phyloP scores from a whole-genome alignment of 2,329 filamentous ascomycete genomes.

The Aureobasidium sp. region DNA sequence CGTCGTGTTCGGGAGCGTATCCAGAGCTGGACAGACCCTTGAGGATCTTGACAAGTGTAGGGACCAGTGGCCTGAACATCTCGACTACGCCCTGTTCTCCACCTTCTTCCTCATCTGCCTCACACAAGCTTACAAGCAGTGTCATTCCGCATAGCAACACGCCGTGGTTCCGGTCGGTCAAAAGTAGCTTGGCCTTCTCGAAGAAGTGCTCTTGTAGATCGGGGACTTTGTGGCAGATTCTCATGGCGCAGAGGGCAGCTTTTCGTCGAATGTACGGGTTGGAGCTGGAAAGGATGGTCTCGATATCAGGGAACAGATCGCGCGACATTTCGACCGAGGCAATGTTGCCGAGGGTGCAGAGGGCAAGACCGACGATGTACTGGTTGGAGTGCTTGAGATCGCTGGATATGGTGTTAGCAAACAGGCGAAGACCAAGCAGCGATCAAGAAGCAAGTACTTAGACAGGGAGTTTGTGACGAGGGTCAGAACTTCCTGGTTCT shows the following conservation, averaged over 20 bases:
- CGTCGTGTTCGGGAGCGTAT: conserved; percentile 95
- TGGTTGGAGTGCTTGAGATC: conserved; percentile 96
- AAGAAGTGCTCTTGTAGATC: conserved; percentile 96
- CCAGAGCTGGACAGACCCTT: conserved; percentile 91
- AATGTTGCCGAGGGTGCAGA: conserved; percentile 96
- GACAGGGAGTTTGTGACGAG: conserved; percentile 96
- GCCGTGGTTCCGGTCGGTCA: conserved; percentile 92
- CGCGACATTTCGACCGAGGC: conserved; percentile 97
- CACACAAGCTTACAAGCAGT: conserved; percentile 82
- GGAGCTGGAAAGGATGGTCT: conserved; percentile 79
- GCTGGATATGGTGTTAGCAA: conserved; percentile 41
- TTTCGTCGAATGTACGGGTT: conserved; percentile 98
- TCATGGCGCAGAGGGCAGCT: conserved; percentile 97
- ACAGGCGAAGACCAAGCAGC: not conserved
- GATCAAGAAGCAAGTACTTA: conserved; percentile 55
- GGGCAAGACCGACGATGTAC: conserved; percentile 92
- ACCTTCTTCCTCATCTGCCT: conserved; percentile 86
- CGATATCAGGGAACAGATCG: conserved; percentile 93
- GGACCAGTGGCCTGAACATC: conserved; percentile 81
- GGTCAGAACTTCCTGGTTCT: conserved; percentile 97
- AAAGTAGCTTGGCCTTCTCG: conserved; percentile 80
- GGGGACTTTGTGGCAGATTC: conserved; percentile 95
- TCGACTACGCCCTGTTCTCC: conserved; percentile 86
- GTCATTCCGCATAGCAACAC: conserved; percentile 90
- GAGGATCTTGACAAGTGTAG: conserved; percentile 76